Evolutionary conservation across 1,139 yeast genomes (phyloP).

Genomic region (Candida sojae): DNA sequence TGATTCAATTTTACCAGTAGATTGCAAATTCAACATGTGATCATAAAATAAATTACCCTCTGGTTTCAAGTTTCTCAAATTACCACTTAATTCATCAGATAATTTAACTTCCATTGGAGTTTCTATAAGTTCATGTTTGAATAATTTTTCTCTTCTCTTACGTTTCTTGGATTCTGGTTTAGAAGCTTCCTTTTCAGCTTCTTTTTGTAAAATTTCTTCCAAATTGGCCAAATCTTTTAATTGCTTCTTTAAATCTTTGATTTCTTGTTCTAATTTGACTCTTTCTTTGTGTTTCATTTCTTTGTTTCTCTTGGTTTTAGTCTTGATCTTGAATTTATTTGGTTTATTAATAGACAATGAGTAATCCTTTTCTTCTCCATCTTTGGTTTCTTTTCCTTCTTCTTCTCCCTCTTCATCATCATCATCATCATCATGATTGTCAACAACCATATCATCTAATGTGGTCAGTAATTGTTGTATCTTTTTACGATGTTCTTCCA

Average conservation of each 20-base stretch:
- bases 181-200: constrained; percentile 23
- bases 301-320: constrained; percentile 73
- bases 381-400: constrained; percentile 30
- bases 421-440: constrained; percentile 45
- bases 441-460: constrained; percentile 18
- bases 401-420: constrained; percentile 50
- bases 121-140: constrained; percentile 60
- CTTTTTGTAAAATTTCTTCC: constrained; percentile 48
- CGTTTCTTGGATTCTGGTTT: constrained; percentile 22
- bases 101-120: constrained; percentile 82
- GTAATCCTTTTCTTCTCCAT: constrained; percentile 25
- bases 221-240: constrained; percentile 60
- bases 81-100: constrained; percentile 84
- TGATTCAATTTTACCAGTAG: constrained; percentile 83
- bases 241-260: constrained; percentile 58
- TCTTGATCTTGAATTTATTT: constrained; percentile 69
- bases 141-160: constrained; percentile 33
- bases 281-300: constrained; percentile 67
- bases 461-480: constrained; percentile 55
- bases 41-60: constrained; percentile 89
- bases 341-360: constrained; percentile 73
- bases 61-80: constrained; percentile 80
- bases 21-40: constrained; percentile 78
- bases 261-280: constrained; percentile 53
- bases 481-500: constrained; percentile 62